Conservation (phyloP, 208 protist genomes). For the Kentomonas sorsogonicus region DNA sequence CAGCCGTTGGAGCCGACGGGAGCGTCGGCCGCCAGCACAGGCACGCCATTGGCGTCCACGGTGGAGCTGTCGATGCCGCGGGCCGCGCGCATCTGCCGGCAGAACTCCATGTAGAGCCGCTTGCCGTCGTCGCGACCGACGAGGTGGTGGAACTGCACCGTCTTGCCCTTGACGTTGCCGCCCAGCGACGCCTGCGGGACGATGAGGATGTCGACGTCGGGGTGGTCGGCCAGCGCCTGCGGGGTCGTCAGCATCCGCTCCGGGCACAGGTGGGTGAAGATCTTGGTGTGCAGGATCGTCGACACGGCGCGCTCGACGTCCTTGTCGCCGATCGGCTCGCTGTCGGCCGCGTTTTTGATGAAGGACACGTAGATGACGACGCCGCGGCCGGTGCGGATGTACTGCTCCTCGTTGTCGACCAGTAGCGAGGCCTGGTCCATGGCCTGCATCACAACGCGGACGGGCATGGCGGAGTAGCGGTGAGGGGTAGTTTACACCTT, state of each 20-base stretch:
- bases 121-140: slow-evolving; percentile 50
- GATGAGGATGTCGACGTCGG: slow-evolving; percentile 64
- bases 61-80: slow-evolving; percentile 35
- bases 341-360: slow-evolving; percentile 17
- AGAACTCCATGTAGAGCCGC: slow-evolving; percentile 58
- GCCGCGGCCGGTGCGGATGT: slow-evolving; percentile 45
- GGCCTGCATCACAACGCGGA: slow-evolving; percentile 68
- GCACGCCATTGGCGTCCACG: slow-evolving; percentile 49
- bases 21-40: neutral
- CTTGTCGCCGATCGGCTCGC: slow-evolving; percentile 47
- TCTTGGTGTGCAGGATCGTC: slow-evolving; percentile 54
- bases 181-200: slow-evolving; percentile 84
- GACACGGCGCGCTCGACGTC: slow-evolving; percentile 35
- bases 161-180: slow-evolving; percentile 69
- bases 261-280: slow-evolving; percentile 60
- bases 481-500: too few relatives aligned
- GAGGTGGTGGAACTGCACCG: slow-evolving; percentile 76
- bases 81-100: slow-evolving; percentile 40
- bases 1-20: slow-evolving; percentile 14
- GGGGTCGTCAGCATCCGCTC: slow-evolving; percentile 41
- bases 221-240: slow-evolving; percentile 40
- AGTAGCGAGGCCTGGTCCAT: slow-evolving; percentile 67
- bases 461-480: slow-evolving; percentile 50
- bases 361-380: slow-evolving; percentile 81
- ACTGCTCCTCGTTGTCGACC: slow-evolving; percentile 65